Conservation (phyloP, 345 rosid species). For the Pugionium cornutum region DNA sequence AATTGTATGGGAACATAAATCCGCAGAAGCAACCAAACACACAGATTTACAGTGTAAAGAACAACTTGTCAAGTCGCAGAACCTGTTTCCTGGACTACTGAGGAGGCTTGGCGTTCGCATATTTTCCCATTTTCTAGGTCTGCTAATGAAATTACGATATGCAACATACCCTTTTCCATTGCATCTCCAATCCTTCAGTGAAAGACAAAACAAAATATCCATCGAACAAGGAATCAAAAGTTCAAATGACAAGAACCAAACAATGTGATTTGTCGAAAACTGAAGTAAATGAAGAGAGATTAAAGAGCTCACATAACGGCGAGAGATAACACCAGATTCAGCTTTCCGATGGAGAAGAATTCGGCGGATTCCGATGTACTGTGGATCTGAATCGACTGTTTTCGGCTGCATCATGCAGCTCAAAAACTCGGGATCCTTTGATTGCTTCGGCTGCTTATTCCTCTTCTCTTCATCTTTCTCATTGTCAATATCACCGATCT, state of each 20-base stretch:
- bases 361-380: constrained; percentile 77
- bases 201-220: neutral
- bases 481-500: constrained; percentile 16
- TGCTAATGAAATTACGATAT: constrained; percentile 75
- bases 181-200: constrained; percentile 92
- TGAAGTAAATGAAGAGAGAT: neutral
- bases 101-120: constrained; percentile 55
- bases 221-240: neutral
- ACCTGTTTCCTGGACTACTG: constrained; percentile 96
- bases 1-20: constrained; percentile 54
- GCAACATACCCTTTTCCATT: constrained; percentile 85
- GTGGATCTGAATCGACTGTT: constrained; percentile 60
- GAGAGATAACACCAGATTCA: constrained; percentile 53
- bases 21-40: constrained; percentile 26
- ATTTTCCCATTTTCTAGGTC: constrained; percentile 85
- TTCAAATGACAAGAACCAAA: neutral
- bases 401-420: constrained; percentile 79
- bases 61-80: constrained; percentile 31
- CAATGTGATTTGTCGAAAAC: neutral
- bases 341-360: constrained; percentile 82
- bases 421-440: constrained; percentile 67
- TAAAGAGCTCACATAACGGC: constrained; percentile 59
- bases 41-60: neutral
- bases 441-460: constrained; percentile 8
- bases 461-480: constrained; percentile 32